Evolutionary conservation across 169 alveolate species (phyloP).

Genomic region (Plasmodium malariae): DNA sequence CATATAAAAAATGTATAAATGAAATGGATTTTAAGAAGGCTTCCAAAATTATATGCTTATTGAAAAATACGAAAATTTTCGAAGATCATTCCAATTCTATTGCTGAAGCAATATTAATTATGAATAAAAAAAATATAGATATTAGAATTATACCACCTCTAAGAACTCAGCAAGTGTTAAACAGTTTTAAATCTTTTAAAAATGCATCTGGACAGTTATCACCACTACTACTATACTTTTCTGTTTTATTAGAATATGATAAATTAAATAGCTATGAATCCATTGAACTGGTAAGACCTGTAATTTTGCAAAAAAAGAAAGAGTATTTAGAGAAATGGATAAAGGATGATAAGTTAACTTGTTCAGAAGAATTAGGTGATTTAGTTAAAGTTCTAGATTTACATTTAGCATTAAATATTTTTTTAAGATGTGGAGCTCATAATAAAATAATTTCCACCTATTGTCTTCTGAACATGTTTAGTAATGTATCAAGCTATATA

Average conservation of each 20-base stretch:
- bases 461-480: slow-evolving; percentile 95
- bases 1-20: slow-evolving; percentile 70
- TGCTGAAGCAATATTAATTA: slow-evolving; percentile 63
- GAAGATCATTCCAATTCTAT: slow-evolving; percentile 62
- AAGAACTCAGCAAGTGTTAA: slow-evolving; percentile 74
- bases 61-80: slow-evolving; percentile 56
- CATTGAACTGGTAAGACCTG: slow-evolving; percentile 96
- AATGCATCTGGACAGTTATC: slow-evolving; percentile 77
- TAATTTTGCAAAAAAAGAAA: slow-evolving; percentile 94
- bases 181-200: slow-evolving; percentile 67
- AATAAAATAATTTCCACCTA: slow-evolving; percentile 90
- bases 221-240: slow-evolving; percentile 97
- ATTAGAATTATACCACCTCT: slow-evolving; percentile 69
- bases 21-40: slow-evolving; percentile 78
- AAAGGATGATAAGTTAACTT: slow-evolving; percentile 96
- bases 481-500: slow-evolving; percentile 94
- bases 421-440: slow-evolving; percentile 80
- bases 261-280: slow-evolving; percentile 97
- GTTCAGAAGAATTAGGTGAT: slow-evolving; percentile 98
- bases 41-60: slow-evolving; percentile 66
- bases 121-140: slow-evolving; percentile 67
- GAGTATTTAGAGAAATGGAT: slow-evolving; percentile 96
- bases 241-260: slow-evolving; percentile 96
- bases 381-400: slow-evolving; percentile 92
- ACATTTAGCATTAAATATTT: slow-evolving; percentile 94